Base-by-base conservation (phyloP, 1,284 basidiomycete species). In the Heterobasidion parviporum region DNA sequence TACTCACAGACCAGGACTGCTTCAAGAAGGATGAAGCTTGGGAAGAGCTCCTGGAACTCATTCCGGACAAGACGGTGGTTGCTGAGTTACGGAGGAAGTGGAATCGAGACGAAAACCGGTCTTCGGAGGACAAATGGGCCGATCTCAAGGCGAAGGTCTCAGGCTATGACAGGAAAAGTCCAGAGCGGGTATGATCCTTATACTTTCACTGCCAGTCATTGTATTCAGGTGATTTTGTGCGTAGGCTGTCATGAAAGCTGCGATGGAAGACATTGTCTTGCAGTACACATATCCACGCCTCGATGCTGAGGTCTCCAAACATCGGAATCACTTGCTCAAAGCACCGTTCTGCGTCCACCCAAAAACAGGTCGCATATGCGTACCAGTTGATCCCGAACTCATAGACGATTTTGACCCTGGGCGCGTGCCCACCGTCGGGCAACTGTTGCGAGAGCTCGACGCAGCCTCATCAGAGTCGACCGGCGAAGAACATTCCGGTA, bases 331-430 rank as follows among this genome's bases (percentile, higher is more conserved):
- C 74, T 80, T 99, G 75, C 83, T 99, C 59, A 99, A 99, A 71
- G 88, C 93, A 32, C 97, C 97, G 0, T 99, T 99, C 71, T 97
- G 94, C 67, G 78, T 99, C 0, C 96, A 99, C 70, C 96, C 97
- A 0, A 93, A 93, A 59, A 99, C 97, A 1, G 95, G 95, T 1
- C 83, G 94, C 45, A 85, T 99, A 9, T 99, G 96, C 70, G 92
- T 99, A 0, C 97, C 97, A 1, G 76, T 99, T 34, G 88, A 97
- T 64, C 89, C 93, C 1, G 73, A 72, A 36, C 70, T 73, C 36
- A 83, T 96, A n/a, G 84, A 92, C 55, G 74, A 81, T 0, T 99
- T 99, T 66, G 85, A 97, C 66, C 97, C 96, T 0, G 83, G 82
- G 56, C 67, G 66, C 0, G 94, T 97, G 8, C 97, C 96, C 1